These are phyloP conservation scores for Fusarium tanahbumbuense DNA, from an alignment of 2,329 filamentous ascomycete genomes.

Conservation along the genomic window DNA sequence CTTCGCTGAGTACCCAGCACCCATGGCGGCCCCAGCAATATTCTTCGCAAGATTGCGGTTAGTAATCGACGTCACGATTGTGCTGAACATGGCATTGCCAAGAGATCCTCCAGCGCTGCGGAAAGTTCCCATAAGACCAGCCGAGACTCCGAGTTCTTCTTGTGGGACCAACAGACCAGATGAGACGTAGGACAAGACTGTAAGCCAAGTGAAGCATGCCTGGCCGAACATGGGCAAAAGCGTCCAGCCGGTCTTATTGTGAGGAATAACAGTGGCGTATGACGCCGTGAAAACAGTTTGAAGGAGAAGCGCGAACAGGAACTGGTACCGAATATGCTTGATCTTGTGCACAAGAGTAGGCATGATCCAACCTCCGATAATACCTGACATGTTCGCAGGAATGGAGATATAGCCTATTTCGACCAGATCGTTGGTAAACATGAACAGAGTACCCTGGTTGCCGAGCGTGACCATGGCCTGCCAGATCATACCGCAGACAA, in stretches of 20 bases:
- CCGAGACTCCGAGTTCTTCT: conserved; percentile 12
- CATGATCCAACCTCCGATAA: conserved; percentile 23
- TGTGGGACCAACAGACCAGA: conserved; percentile 11
- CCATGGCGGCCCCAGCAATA: conserved; percentile 10
- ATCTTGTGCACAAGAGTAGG: conserved; percentile 16
- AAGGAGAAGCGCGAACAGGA: conserved; percentile 7
- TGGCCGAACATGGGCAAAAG: conserved; percentile 16
- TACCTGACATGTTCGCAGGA: not conserved
- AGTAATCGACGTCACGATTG: conserved; percentile 7
- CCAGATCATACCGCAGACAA: conserved; percentile 18
- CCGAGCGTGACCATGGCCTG: not conserved
- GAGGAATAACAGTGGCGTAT: conserved; percentile 3
- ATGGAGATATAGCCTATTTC: conserved; percentile 10
- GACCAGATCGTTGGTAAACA: conserved; percentile 14
- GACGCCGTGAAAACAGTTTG: conserved; percentile 13
- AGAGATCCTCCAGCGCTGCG: conserved; percentile 19
- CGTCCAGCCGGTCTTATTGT: conserved; percentile 8
- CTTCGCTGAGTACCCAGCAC: not conserved
- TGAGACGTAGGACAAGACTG: conserved; percentile 11
- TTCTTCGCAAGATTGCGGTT: conserved; percentile 8
- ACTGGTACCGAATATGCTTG: conserved; percentile 20
- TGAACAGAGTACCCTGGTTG: conserved; percentile 12
- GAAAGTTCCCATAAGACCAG: conserved; percentile 15
- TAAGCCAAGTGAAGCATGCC: conserved; percentile 15
- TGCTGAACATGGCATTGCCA: conserved; percentile 23